Base-by-base conservation (phyloP, 2,329 filamentous ascomycete genomes). In the Alternaria sp. region DNA sequence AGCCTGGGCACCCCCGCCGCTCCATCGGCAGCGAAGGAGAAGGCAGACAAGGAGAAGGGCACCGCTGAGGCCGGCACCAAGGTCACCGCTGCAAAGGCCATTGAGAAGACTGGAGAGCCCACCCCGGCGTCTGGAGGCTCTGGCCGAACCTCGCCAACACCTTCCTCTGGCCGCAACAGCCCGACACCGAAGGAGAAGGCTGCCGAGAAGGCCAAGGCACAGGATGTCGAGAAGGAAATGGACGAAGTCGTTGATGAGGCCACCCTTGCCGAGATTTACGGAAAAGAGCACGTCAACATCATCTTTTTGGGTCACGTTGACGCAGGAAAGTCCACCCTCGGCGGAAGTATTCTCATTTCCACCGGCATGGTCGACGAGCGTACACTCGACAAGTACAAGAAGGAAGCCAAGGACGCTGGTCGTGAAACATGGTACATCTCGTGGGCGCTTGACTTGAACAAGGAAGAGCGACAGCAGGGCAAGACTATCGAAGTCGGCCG, bases 301-400 rank as follows among this genome's bases (percentile, higher is more conserved):
- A 97, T 98, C 69, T 97, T 98, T 83, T 91, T 98, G 77, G 95
- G 96, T 55, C 96, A 99, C 86, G 96, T 99, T 74, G 96, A 99
- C 84, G 96, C 96, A 56, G 96, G 96, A 73, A 99, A 99, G 84
- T 97, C 93, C 43, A 99, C 96, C 4, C 86, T 99, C 6, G 96
- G 96, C 78, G 96, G 96, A 54, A 92, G 92, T 56, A 97, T 99
- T 67, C 86, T 99, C 13, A 97, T 96, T 80, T 89, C 89, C 56
- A 97, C 95, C 6, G 96, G 96, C 64, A 99, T 98, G 96, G 96
- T 99, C n/a, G 96, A 99, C 77, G 93, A 99, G 82, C 89, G 96
- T 79, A 99, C 96, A 36, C 89, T 99, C 86, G 96, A 99, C 57
- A 99, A 99, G 83, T 97, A 97, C 86, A 77, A 79, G 69, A 89